Evolutionary conservation across 345 rosid species (phyloP), one percentile per base, ranked within the genome.

Genomic region (Aethionema arabicum): DNA sequence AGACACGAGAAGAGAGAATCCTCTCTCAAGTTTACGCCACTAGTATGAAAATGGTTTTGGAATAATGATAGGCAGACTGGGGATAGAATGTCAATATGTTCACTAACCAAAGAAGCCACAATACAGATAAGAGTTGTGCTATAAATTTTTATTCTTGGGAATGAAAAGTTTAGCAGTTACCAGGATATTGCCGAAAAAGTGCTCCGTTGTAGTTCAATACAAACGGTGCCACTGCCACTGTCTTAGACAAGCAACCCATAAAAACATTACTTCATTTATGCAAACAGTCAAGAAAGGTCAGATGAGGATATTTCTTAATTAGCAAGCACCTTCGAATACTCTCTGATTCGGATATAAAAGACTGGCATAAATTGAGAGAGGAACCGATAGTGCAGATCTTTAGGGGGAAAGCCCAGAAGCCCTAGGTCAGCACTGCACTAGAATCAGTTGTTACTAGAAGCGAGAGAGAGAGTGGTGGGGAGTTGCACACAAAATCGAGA

Each of bases 371-470:
- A 92, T 40, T 85, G 96, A 60, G 98, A 88, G 54, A 92, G 95
- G 78, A 91, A 92, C 29, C 88, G 84, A 63, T 82, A 89, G 63
- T 92, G 98, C 80, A 92, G 78, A 74, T 92, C 98, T 80, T 92
- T 92, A 67, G 83, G 59, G 30, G 98, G 93, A 72, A 92, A 92
- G 65, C 98, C 98, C 58, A 86, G 72, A 56, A 92, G 61, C 72
- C 93, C 98, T 75, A 86, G 82, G 80, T 92, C 98, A 76, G 98
- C 95, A 39, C 98, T 92, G 85, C 61, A 74, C 71, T 73, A 56
- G 72, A 48, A 57, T 45, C 63, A 65, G 11, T n/a, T 56, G 58
- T 68, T 37, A 48, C 60, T 57, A 59, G 46, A 50, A 33, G 42
- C 59, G 32, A 32, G 41, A 70, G 48, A 51, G 54, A 43, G 16